Evolutionary conservation across 2,329 filamentous ascomycete species (phyloP).

Genomic region (Thermochaetoides dissita): DNA sequence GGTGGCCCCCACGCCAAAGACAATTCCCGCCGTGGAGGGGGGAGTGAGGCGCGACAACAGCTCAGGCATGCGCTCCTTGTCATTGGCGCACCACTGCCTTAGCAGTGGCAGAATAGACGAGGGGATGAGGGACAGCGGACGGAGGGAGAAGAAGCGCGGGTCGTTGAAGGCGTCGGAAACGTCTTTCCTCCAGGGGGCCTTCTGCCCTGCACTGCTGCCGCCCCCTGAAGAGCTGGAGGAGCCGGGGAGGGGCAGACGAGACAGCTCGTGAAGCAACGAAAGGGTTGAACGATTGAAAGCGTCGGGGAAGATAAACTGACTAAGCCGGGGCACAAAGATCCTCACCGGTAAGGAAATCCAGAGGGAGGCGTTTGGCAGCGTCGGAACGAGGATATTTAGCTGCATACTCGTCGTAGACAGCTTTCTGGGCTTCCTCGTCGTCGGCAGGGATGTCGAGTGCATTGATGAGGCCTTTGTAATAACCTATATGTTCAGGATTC

Average conservation of each 20-base stretch:
- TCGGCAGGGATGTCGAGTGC: conserved; percentile 46
- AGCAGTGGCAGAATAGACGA: conserved; percentile 71
- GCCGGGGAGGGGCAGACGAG: conserved; percentile 55
- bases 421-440: conserved; percentile 47
- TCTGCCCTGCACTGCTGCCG: conserved; percentile 33
- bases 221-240: too few species aligned
- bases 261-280: conserved; percentile 60
- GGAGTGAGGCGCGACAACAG: conserved; percentile 64
- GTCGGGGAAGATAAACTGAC: conserved; percentile 37
- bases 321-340: neutral
- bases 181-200: conserved; percentile 77
- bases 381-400: conserved; percentile 72
- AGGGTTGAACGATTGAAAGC: conserved; percentile 63
- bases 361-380: conserved; percentile 68
- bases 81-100: conserved; percentile 67
- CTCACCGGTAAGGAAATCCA: conserved; percentile 71
- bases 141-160: conserved; percentile 64
- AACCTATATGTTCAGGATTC: conserved; percentile 74
- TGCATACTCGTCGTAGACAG: conserved; percentile 68
- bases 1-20: conserved; percentile 94
- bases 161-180: conserved; percentile 87
- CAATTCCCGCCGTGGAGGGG: conserved; percentile 85
- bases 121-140: conserved; percentile 48
- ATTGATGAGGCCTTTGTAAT: conserved; percentile 67
- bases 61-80: conserved; percentile 80